Percentiles rank a stretch among this genome's conserved stretches.
Evolutionary conservation across 495 filamentous ascomycete species (phyloP).

Genomic region (Penicillium cinerascens): DNA sequence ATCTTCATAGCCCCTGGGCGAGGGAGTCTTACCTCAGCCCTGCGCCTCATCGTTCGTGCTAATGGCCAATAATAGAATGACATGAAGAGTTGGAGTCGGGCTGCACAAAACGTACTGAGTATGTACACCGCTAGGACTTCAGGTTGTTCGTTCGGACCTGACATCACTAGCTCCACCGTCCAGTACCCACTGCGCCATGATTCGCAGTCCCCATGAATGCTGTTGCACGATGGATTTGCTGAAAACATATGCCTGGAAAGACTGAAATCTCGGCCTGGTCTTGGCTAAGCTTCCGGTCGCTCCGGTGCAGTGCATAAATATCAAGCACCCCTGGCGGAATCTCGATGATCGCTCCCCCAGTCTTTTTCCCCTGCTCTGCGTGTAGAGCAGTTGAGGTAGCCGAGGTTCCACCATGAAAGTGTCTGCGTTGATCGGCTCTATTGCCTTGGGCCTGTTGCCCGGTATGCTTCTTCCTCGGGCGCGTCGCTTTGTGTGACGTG

Average conservation of each 20-base stretch:
- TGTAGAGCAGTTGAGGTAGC: not conserved
- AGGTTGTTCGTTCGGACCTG: conserved; percentile 11
- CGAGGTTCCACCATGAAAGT: conserved; percentile 21
- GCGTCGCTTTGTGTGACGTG: not conserved
- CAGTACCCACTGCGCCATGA: conserved; percentile 13
- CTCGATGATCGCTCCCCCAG: not conserved
- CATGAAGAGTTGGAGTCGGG: too few species aligned
- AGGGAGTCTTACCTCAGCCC: too few species aligned
- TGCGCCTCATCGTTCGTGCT: too few species aligned
- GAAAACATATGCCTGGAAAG: not conserved
- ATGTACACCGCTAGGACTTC: conserved; percentile 1
- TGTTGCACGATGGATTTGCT: conserved; percentile 7
- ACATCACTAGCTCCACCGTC: conserved; percentile 19
- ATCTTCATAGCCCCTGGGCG: too few species aligned
- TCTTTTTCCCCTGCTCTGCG: not conserved
- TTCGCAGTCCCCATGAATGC: conserved; percentile 11
- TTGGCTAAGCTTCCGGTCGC: conserved; percentile 26
- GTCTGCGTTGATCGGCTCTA: conserved; percentile 12
- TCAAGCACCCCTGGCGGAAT: conserved; percentile 9
- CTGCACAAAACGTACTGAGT: too few species aligned
- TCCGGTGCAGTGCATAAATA: conserved; percentile 25
- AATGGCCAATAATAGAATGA: too few species aligned
- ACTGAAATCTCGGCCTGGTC: conserved; percentile 5
- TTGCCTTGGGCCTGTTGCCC: conserved; percentile 31
- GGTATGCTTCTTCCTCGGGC: conserved; percentile 22